These are phyloP conservation scores for Neurospora terricola DNA, from an alignment of 495 filamentous ascomycete species.

Conservation along the genomic window DNA sequence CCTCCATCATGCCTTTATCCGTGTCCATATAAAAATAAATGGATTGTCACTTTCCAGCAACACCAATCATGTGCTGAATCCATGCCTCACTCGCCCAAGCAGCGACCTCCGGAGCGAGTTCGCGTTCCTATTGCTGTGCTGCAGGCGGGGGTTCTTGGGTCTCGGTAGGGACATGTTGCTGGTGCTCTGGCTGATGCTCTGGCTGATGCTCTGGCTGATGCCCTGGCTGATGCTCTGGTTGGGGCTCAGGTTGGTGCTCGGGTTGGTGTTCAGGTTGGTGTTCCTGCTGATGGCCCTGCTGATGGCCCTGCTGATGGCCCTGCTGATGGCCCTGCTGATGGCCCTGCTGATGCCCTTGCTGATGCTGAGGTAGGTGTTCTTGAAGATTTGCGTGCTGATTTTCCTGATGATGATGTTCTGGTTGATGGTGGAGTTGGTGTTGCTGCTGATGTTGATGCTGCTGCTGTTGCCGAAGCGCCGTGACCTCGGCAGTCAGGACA, in stretches of 20 bases:
- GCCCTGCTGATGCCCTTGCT: background rate
- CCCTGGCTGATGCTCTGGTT: background rate
- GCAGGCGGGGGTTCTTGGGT: background rate
- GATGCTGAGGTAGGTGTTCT: background rate
- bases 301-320: background rate
- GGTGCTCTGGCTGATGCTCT: background rate
- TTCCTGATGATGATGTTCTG: background rate
- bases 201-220: background rate
- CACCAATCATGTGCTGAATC: background rate
- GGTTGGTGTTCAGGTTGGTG: background rate
- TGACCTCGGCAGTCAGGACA: constrained; percentile 10
- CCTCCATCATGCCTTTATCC: background rate
- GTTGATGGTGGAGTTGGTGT: background rate
- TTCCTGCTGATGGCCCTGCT: background rate
- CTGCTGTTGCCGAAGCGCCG: constrained; percentile 12
- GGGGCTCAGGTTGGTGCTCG: background rate
- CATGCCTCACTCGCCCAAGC: background rate
- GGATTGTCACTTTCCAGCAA: background rate
- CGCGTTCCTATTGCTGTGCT: background rate
- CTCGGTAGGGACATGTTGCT: background rate
- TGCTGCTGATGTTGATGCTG: background rate
- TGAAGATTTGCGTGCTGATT: background rate
- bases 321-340: background rate
- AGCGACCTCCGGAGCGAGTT: background rate
- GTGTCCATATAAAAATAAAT: background rate